Evolutionary conservation across 257 asterid genomes (phyloP).

Genomic region (Lycium ferocissimum): DNA sequence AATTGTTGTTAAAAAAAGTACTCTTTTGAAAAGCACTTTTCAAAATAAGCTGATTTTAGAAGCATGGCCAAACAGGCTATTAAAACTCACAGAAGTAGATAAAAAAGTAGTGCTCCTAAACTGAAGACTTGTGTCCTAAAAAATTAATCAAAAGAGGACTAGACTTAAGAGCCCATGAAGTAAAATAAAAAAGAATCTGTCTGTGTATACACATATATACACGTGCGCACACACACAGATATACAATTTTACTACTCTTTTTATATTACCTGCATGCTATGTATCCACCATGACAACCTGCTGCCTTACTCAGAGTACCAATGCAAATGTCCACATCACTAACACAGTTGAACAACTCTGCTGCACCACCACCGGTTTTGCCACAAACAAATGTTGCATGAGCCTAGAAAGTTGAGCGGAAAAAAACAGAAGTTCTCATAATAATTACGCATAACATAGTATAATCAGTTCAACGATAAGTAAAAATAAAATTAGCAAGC

Average conservation of each 20-base stretch:
- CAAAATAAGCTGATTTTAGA: too few relatives aligned
- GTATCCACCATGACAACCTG: conserved; percentile 99
- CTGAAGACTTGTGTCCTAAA: conserved; percentile 19
- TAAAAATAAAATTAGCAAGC: conserved; percentile 18
- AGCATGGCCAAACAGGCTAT: too few relatives aligned
- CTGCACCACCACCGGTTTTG: conserved; percentile 89
- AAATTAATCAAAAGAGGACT: conserved; percentile 1
- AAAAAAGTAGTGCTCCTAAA: conserved; percentile 14
- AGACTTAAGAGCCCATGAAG: not conserved
- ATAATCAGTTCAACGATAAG: not conserved
- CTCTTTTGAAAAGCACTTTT: too few relatives aligned
- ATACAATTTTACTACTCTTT: not conserved
- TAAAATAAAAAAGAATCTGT: not conserved
- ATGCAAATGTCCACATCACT: conserved; percentile 80
- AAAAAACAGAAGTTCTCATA: conserved; percentile 27
- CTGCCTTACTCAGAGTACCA: conserved; percentile 97
- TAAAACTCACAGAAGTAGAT: not conserved
- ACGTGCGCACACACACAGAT: not conserved
- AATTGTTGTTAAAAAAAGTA: too few relatives aligned
- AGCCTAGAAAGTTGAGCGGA: conserved; percentile 55
- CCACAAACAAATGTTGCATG: conserved; percentile 98
- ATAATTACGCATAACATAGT: not conserved
- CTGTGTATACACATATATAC: not conserved
- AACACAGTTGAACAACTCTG: conserved; percentile 85
- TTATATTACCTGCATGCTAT: conserved; percentile 85